A percentile compares a stretch with the other conserved stretches of the same genome.
These are phyloP conservation scores for Hirschioporus abietinus DNA, from an alignment of 768 basidiomycete genomes.

Conservation along the genomic window DNA sequence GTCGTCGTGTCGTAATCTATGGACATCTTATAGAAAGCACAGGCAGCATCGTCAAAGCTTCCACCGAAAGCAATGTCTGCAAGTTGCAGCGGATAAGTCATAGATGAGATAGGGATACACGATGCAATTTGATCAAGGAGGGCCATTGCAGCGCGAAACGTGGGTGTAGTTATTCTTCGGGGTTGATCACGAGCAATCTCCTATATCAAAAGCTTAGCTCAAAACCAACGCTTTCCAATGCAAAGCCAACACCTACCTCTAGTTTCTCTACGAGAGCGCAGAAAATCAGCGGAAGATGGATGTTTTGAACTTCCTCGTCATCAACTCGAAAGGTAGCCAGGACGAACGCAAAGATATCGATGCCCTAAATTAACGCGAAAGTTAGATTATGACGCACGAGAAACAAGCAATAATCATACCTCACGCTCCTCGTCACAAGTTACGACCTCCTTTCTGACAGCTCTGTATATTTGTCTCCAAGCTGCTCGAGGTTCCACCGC, in stretches of 20 bases:
- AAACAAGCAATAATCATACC: neutral
- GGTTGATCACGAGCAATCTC: neutral
- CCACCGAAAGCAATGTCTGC: constrained; percentile 29
- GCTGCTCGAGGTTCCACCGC: constrained; percentile 84
- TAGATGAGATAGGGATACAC: constrained; percentile 43
- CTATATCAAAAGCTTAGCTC: neutral
- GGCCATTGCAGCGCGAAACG: constrained; percentile 21
- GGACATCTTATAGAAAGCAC: constrained; percentile 52
- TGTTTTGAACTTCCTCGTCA: constrained; percentile 80
- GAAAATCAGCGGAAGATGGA: constrained; percentile 80
- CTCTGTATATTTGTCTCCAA: constrained; percentile 71
- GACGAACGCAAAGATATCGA: constrained; percentile 67
- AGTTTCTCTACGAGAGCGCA: constrained; percentile 60
- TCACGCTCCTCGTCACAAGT: neutral
- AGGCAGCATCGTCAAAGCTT: constrained; percentile 51
- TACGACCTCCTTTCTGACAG: constrained; percentile 50
- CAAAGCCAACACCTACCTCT: constrained; percentile 39
- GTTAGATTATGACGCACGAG: constrained; percentile 8
- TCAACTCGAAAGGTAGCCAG: constrained; percentile 66
- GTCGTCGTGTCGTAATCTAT: constrained; percentile 10
- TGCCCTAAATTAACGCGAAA: constrained; percentile 38
- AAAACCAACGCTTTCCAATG: neutral
- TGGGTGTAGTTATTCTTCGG: constrained; percentile 4
- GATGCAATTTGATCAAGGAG: constrained; percentile 50
- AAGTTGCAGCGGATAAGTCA: constrained; percentile 47